Conservation (phyloP, 768 basidiomycete species). For the Pisolithus marmoratus region DNA sequence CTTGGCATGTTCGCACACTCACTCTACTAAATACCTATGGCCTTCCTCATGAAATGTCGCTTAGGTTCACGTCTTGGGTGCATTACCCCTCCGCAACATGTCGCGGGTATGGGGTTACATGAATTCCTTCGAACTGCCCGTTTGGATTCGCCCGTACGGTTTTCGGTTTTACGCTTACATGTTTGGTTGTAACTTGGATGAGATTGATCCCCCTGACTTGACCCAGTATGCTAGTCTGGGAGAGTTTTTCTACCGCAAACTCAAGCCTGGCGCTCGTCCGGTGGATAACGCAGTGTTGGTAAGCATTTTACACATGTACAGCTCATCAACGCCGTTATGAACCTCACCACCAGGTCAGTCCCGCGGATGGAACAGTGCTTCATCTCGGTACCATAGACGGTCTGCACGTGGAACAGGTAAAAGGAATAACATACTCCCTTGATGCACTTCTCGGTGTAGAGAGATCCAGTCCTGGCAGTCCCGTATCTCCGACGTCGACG, state of each 20-base stretch:
- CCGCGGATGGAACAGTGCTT: constrained; percentile 88
- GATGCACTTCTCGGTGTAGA: constrained; percentile 87
- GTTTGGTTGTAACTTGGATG: constrained; percentile 94
- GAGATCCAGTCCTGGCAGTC: constrained; percentile 36
- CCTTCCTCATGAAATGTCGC: constrained; percentile 2
- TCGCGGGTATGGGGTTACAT: constrained; percentile 97
- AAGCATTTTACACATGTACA: constrained; percentile 14
- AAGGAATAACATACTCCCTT: constrained; percentile 95
- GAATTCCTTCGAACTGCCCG: constrained; percentile 87
- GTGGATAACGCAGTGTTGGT: constrained; percentile 74
- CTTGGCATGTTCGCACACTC: constrained; percentile 75
- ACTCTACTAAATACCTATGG: neutral
- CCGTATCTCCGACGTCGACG: constrained; percentile 36
- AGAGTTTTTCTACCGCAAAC: constrained; percentile 89
- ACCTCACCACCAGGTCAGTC: constrained; percentile 59
- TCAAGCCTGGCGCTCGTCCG: constrained; percentile 78
- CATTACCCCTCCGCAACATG: constrained; percentile 88
- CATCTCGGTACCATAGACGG: constrained; percentile 86
- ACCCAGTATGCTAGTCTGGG: constrained; percentile 81
- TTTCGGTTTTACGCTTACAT: constrained; percentile 77
- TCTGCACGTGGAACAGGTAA: constrained; percentile 88
- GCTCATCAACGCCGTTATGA: neutral
- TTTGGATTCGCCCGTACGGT: constrained; percentile 92
- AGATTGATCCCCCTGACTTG: constrained; percentile 78
- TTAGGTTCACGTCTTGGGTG: constrained; percentile 94